Evolutionary conservation across 495 filamentous ascomycete species (phyloP), one percentile per base, ranked within the genome.

Genomic region (Sporormia fimetaria): DNA sequence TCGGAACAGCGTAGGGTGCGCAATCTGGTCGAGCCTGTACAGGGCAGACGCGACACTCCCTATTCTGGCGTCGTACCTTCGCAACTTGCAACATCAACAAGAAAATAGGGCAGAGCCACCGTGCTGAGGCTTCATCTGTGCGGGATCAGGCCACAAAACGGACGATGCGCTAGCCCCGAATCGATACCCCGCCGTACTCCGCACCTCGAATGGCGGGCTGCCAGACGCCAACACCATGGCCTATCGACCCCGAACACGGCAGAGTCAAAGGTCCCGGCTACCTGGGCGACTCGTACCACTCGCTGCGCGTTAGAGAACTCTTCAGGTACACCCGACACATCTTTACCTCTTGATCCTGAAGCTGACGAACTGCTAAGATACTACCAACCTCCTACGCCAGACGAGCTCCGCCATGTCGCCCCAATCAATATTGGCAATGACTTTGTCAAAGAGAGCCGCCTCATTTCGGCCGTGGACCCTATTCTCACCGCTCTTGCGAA

Each of bases 261-360:
- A 37, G 20, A 17, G 16, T 25, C 1, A 37, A 21, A 17, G 40
- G 40, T 2, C n/a, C 31, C 1, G 47, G 47, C 2, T 46, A 39
- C 28, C 15, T 46, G 15, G 47, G 47, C 6, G 47, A 51, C 31
- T 30, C 42, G 0, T 34, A 37, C 18, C 42, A 43, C 14, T 39
- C 47, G 12, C 27, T 51, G 7, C 32, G 47, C 16, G 37, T 47
- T 3, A 57, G 57, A 25, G 57, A 59, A 32, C 45, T 59, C 17
- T 59, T 59, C 44, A 59, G 55, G 57, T 59, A 4, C 16, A 52
- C 7, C 25, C 12, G 25, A n/a, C 7, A 27, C 25, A 27, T 7
- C 25, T 7, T 27, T 12, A n/a, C 25, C 7, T 12, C 25, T 27
- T 27, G 25, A 7, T 7, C 7, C 25, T 7, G 25, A 7, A 7